Base-by-base conservation (phyloP, 306 rosid species). In the Vigna angularis region DNA sequence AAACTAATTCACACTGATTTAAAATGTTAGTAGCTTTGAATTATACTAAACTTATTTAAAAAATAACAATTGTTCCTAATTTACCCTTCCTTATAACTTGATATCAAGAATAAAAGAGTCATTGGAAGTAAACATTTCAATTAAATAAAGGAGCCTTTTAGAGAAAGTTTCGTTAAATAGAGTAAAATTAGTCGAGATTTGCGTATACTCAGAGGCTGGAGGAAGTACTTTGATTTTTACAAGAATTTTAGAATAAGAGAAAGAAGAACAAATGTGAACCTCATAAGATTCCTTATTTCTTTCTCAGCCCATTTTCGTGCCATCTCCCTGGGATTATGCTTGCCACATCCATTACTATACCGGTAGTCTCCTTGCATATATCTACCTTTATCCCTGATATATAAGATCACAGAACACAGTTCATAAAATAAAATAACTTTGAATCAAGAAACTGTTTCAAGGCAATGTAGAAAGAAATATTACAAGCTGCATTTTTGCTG, bases 291-390 rank as follows among this genome's bases (percentile, higher is more conserved):
- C 84, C 97, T 90, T 95, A 83, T 92, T 83, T 92, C 98, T 87
- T 94, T 92, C 85, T 94, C 97, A 0, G 97, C 98, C 98, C 98
- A 94, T 70, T 95, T 92, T 87, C 89, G 87, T 22, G 92, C 98
- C 98, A 94, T 94, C 82, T 92, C 90, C 84, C 97, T 88, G 68
- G 97, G 97, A 82, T 92, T 94, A 84, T 86, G 90, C 89, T 58
- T 92, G 83, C 97, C 88, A 56, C 90, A 92, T 85, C 97, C 98
- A 52, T 91, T 70, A 83, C 92, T 87, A 82, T 88, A 94, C 66
- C 97, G 92, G 63, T 76, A 87, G 82, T 94, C 97, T 69, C 98
- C 98, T 92, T 94, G 93, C 45, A 94, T 97, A 62, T 92, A 92
- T 70, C 97, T 82, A 86, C 87, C 97, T 82, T 97, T 89, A 65